A percentile compares a stretch with the other conserved stretches of the same genome.
phyloP scores from a whole-genome alignment of 495 filamentous ascomycete genomes.

The Parathielavia appendiculata region DNA sequence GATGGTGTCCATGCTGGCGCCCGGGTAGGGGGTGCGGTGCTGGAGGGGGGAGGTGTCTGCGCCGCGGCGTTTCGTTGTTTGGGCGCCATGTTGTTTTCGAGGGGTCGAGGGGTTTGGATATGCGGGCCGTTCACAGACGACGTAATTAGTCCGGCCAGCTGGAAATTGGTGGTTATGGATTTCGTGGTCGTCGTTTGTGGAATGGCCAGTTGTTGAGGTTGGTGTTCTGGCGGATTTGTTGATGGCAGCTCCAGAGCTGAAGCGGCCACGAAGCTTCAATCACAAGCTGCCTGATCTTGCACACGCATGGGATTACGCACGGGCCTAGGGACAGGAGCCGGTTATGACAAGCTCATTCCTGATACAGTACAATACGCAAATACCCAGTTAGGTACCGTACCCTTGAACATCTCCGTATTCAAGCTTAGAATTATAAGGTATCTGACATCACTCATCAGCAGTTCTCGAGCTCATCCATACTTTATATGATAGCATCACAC shows the following conservation, averaged over 20 bases:
- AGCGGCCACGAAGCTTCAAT: conserved; percentile 38
- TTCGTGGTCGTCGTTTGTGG: background rate
- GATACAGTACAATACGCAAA: too few species aligned
- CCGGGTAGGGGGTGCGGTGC: conserved; percentile 22
- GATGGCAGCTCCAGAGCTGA: conserved; percentile 16
- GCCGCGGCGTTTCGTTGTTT: conserved; percentile 28
- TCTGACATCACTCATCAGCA: background rate
- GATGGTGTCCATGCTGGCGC: conserved; percentile 22
- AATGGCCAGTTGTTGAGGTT: background rate
- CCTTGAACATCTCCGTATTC: too few species aligned
- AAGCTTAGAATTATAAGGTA: too few species aligned
- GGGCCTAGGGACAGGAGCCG: conserved; percentile 1
- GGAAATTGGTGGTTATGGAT: background rate
- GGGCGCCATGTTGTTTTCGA: conserved; percentile 29
- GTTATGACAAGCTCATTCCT: too few species aligned
- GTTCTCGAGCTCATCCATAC: too few species aligned
- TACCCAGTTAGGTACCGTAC: too few species aligned
- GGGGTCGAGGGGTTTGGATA: background rate
- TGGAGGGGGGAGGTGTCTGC: conserved; percentile 16
- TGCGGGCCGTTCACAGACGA: background rate
- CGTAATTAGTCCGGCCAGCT: background rate
- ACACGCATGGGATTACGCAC: background rate
- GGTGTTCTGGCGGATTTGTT: conserved; percentile 1
- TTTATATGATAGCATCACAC: background rate
- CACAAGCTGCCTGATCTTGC: conserved; percentile 17